phyloP scores from a whole-genome alignment of 805 yeast genomes.

The Candida vaughaniae region DNA sequence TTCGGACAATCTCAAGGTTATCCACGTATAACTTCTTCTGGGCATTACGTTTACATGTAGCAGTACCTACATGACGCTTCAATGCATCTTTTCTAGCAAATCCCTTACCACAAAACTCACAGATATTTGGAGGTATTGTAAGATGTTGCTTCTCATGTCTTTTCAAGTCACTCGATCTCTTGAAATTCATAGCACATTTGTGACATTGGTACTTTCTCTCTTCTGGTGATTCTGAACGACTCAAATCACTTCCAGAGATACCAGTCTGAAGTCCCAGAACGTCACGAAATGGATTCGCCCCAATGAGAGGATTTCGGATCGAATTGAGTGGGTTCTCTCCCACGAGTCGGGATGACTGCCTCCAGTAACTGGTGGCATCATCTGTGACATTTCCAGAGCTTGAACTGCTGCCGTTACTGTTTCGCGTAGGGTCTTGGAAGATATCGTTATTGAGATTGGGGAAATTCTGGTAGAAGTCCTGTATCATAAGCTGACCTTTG shows the following conservation, averaged over 20 bases:
- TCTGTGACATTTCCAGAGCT: not conserved
- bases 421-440: slow-evolving; percentile 18
- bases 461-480: slow-evolving; percentile 39
- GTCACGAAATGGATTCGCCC: not conserved
- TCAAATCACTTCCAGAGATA: not conserved
- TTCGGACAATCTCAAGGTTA: slow-evolving; percentile 23
- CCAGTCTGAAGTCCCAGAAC: not conserved
- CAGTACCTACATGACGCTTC: slow-evolving; percentile 70
- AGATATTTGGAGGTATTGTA: slow-evolving; percentile 69
- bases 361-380: slow-evolving; percentile 6
- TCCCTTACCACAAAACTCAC: slow-evolving; percentile 76
- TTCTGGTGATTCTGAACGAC: slow-evolving; percentile 6
- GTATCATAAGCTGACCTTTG: slow-evolving; percentile 43
- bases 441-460: slow-evolving; percentile 45
- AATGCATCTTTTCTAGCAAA: slow-evolving; percentile 83
- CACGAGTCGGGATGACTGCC: slow-evolving; percentile 1
- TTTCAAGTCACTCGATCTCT: slow-evolving; percentile 67
- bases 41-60: slow-evolving; percentile 73
- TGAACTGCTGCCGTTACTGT: not conserved
- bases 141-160: slow-evolving; percentile 77
- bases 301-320: slow-evolving; percentile 6
- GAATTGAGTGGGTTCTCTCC: slow-evolving; percentile 13
- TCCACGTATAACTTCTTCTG: slow-evolving; percentile 44
- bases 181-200: slow-evolving; percentile 61
- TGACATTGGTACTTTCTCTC: slow-evolving; percentile 52